Evolutionary conservation across 441 rosid species (phyloP), one percentile per base, ranked within the genome.

Genomic region (Theobroma grandiflorum): DNA sequence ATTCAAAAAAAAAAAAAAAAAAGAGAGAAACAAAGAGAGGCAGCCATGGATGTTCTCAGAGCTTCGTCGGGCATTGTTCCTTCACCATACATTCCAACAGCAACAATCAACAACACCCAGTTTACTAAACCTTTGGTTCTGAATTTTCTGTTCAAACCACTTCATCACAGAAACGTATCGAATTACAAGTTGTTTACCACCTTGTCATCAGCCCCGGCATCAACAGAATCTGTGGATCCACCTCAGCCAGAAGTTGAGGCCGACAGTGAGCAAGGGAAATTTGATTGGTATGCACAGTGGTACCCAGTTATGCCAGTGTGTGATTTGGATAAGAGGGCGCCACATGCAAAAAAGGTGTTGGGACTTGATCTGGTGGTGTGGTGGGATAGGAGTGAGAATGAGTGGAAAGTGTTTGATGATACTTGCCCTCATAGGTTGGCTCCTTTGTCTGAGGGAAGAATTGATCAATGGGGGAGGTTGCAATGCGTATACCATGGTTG

Each of bases 401-500:
- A 85, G n/a, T 94, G 99, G 98, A 94, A 85, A 82, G 98, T 94
- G 31, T 92, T 94, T 83, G 92, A 85, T 37, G 98, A 94, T 74
- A 45, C 85, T 38, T 94, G 98, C 84, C 98, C 99, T 47, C 98
- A 94, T 74, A 89, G 99, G 64, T 84, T 94, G 83, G 98, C 98
- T 79, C 98, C 98, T 0, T 82, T 94, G 69, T 96, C 98, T 2
- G 95, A 96, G 77, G 99, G 98, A 20, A 89, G 99, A 78, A 94
- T 96, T 72, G 99, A 96, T 89, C 93, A 87, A 37, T 85, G 87
- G 94, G 98, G 99, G n/a, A 90, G 99, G 65, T 80, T 96, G 78
- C 98, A 94, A 78, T 94, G 97, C 81, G 98, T 92, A 3, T 94
- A 94, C 65, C 98, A 92, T 80, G 98, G 98, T 1, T 96, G 97